Percentiles rank a stretch among this genome's conserved stretches.
phyloP scores from a whole-genome alignment of 2,329 filamentous ascomycete species.

The Periconia sp. region DNA sequence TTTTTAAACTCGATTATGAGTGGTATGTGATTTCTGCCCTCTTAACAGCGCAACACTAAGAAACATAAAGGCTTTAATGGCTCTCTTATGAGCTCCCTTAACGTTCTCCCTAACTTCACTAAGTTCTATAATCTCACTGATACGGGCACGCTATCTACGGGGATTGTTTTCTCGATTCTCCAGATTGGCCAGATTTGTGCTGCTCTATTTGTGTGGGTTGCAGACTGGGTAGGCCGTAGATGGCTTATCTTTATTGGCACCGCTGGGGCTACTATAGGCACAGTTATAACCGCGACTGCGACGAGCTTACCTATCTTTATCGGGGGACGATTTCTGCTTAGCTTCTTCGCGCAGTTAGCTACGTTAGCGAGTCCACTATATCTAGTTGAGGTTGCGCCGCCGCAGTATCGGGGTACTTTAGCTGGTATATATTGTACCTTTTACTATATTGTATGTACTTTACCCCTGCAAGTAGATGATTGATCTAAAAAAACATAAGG shows the following conservation, averaged over 20 bases:
- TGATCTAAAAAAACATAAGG: too few relatives aligned
- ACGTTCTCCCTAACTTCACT: conserved; percentile 52
- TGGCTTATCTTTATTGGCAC: conserved; percentile 51
- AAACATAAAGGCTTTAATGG: conserved; percentile 47
- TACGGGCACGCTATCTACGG: conserved; percentile 49
- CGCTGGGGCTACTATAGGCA: conserved; percentile 29
- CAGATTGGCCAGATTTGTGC: conserved; percentile 52
- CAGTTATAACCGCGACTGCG: conserved; percentile 29
- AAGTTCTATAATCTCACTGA: conserved; percentile 47
- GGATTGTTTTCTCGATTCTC: conserved; percentile 53
- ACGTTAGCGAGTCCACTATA: conserved; percentile 26
- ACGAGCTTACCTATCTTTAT: conserved; percentile 28
- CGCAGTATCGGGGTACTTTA: conserved; percentile 33
- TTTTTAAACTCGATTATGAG: conserved; percentile 49
- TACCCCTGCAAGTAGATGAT: conserved; percentile 27
- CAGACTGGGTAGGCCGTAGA: conserved; percentile 54
- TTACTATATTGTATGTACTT: conserved; percentile 33
- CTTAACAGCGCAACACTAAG: not conserved
- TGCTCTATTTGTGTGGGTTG: conserved; percentile 52
- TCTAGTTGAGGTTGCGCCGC: conserved; percentile 34
- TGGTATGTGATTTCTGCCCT: conserved; percentile 25
- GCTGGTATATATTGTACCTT: conserved; percentile 38
- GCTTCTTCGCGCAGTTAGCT: conserved; percentile 43
- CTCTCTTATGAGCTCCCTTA: conserved; percentile 54
- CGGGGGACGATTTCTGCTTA: conserved; percentile 30